Percentiles rank a stretch among this genome's conserved stretches.
Evolutionary conservation across 805 yeast genomes (phyloP).

Genomic region (Candida insectalens): DNA sequence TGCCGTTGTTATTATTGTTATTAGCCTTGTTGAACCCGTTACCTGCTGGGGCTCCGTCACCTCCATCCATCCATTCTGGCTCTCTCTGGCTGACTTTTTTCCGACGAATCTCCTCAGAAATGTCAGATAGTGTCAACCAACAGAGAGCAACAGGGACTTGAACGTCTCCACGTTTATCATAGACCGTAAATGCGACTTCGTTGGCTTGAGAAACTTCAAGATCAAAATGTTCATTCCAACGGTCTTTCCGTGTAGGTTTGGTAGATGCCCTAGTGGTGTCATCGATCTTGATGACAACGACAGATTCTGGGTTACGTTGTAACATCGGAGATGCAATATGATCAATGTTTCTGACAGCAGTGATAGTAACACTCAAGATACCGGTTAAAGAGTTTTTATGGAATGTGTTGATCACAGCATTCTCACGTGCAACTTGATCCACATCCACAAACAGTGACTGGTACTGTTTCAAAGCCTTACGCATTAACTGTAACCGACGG

Average conservation of each 20-base stretch:
- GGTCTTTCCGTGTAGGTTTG: conserved; percentile 62
- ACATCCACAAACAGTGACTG: conserved; percentile 76
- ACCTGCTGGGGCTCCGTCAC: conserved; percentile 45
- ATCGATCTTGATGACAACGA: conserved; percentile 73
- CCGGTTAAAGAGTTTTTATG: conserved; percentile 84
- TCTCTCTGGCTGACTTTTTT: conserved; percentile 67
- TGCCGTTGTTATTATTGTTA: not conserved
- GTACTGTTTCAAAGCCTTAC: conserved; percentile 76
- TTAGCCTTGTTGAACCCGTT: not conserved
- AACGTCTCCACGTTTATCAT: conserved; percentile 62
- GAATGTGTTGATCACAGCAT: conserved; percentile 56
- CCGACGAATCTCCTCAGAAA: conserved; percentile 91
- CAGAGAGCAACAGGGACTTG: conserved; percentile 82
- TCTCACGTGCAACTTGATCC: conserved; percentile 58
- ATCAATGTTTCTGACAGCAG: conserved; percentile 80
- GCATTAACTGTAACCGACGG: conserved; percentile 74
- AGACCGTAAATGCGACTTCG: conserved; percentile 82
- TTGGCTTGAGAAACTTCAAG: conserved; percentile 83
- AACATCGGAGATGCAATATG: conserved; percentile 82
- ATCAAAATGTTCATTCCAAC: conserved; percentile 76
- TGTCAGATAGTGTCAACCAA: conserved; percentile 86
- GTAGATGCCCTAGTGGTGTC: conserved; percentile 76
- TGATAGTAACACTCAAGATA: conserved; percentile 57
- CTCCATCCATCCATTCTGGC: conserved; percentile 74
- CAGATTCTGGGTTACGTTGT: conserved; percentile 70